Percentiles rank a stretch among this genome's conserved stretches.
phyloP scores from a whole-genome alignment of 371 early-diverging fungal species.

The Mortierella sp. region DNA sequence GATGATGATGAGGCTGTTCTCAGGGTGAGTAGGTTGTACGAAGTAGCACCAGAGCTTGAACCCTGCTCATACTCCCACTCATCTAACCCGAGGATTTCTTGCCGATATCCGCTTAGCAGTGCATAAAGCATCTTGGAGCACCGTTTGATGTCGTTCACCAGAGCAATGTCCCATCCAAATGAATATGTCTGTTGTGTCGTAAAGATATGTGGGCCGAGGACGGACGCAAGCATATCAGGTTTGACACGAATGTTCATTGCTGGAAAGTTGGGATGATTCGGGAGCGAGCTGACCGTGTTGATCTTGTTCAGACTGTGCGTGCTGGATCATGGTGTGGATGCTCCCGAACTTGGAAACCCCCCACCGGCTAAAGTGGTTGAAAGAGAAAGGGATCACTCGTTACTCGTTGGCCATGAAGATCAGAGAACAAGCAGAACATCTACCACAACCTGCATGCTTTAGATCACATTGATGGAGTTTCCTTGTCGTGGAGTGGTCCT shows the following conservation, averaged over 20 bases:
- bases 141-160: conserved; percentile 44
- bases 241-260: conserved; percentile 44
- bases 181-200: conserved; percentile 49
- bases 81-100: conserved; percentile 32
- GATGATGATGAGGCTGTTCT: conserved; percentile 8
- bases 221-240: conserved; percentile 47
- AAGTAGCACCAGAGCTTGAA: background rate
- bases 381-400: too few relatives aligned
- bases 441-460: conserved; percentile 14
- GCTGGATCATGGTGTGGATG: conserved; percentile 27
- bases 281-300: conserved; percentile 41
- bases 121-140: conserved; percentile 53
- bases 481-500: background rate
- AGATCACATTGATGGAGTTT: conserved; percentile 19
- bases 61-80: conserved; percentile 39
- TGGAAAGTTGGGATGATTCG: conserved; percentile 48
- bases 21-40: conserved; percentile 7
- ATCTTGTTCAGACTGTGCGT: conserved; percentile 30
- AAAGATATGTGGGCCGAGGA: conserved; percentile 51
- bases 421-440: too few relatives aligned
- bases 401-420: too few relatives aligned
- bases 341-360: conserved; percentile 8
- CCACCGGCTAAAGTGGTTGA: conserved; percentile 1
- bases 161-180: conserved; percentile 48
- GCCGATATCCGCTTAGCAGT: conserved; percentile 44